phyloP scores from a whole-genome alignment of 2,329 filamentous ascomycete species.

The Cladobotryum protrusum region DNA sequence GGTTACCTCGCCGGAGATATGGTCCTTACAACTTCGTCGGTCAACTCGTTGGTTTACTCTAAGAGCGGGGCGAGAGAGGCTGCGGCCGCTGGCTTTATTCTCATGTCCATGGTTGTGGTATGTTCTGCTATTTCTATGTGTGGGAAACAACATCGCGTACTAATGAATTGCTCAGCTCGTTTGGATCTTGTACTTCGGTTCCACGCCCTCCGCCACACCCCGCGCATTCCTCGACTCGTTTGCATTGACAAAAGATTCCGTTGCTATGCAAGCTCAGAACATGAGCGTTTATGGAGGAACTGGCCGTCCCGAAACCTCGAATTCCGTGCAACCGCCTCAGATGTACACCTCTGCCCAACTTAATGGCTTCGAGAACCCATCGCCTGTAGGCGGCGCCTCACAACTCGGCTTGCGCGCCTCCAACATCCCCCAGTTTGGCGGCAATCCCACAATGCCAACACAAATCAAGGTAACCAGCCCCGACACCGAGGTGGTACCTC shows the following conservation, averaged over 20 bases:
- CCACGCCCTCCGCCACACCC: constrained; percentile 76
- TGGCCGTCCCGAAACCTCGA: constrained; percentile 75
- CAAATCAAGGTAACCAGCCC: constrained; percentile 35
- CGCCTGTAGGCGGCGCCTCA: constrained; percentile 68
- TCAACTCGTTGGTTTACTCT: constrained; percentile 80
- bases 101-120: constrained; percentile 89
- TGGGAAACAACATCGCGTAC: neutral
- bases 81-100: constrained; percentile 84
- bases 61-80: constrained; percentile 70
- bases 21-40: constrained; percentile 76
- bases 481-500: constrained; percentile 58
- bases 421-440: constrained; percentile 33
- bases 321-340: constrained; percentile 72
- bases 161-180: constrained; percentile 57
- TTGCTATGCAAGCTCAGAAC: constrained; percentile 59
- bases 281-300: constrained; percentile 68
- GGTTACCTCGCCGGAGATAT: constrained; percentile 80
- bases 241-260: constrained; percentile 80
- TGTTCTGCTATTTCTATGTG: constrained; percentile 13
- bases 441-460: constrained; percentile 29
- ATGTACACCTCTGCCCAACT: constrained; percentile 97
- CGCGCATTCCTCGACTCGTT: constrained; percentile 94
- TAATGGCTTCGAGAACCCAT: constrained; percentile 93
- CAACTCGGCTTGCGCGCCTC: constrained; percentile 45
- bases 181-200: constrained; percentile 99